Base-by-base conservation (phyloP, 2,329 filamentous ascomycete genomes). In the Allantophomopsis lycopodina region DNA sequence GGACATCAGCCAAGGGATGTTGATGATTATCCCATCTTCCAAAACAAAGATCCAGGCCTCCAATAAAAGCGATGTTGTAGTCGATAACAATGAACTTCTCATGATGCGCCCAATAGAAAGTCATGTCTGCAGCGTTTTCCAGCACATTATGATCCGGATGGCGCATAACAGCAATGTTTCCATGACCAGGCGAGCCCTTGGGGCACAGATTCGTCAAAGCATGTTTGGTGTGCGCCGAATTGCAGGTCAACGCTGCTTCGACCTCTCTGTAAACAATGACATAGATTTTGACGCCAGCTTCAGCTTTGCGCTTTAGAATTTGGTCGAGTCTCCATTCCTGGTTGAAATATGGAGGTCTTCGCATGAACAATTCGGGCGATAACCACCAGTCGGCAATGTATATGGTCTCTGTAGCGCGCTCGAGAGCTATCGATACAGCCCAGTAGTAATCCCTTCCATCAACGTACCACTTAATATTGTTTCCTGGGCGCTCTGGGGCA, bases 351-450 rank as follows among this genome's bases (percentile, higher is more conserved):
- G 91, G 84, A 1, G 91, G 88, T 15, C 91, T 73, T 31, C 91
- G 77, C 45, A 98, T 60, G 60, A 89, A 94, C 45, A 91, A 62
- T 59, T 91, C 84, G 0, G 85, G 91, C 3, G 84, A 93, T 12
- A 96, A 65, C 91, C 91, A 96, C 91, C 89, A 98, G 55, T 96
- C 91, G 43, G 71, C 82, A 48, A 98, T 93, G 60, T 96, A 98
- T 50, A 98, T 95, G 35, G 82, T 81, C 61, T 96, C 89, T 53
- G 83, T 83, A 31, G 91, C 91, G 43, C 79, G 71, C 46, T 96
- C 88, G n/a, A 96, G 68, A 0, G 88, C 89, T 28, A 80, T 76
- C 0, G 87, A 93, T 10, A 98, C 87, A 14, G 91, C 81, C 79
- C 87, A 94, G 58, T 91, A 93, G 60, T 98, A 98, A 61, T 96